Evolutionary conservation across 345 rosid species (phyloP), one percentile per base, ranked within the genome.

Genomic region (Eucalyptus viminalis): DNA sequence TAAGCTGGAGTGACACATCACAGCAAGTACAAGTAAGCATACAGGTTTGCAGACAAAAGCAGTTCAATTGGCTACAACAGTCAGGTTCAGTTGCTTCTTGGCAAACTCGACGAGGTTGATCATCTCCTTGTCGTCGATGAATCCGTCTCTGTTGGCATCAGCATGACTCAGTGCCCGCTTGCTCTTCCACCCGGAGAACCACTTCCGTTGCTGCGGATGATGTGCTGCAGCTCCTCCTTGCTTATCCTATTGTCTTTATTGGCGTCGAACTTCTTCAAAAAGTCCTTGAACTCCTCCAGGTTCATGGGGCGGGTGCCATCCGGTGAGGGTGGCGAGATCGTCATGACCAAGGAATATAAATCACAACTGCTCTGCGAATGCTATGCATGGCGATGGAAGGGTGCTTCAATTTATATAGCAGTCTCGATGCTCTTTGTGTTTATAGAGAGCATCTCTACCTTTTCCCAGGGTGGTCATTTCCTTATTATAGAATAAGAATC

Each of bases 201-300:
- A 86, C 12, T 86, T 62, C 11, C 92, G 3, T 51, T 60, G 65
- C 29, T 14, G 14, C 62, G 86, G 88, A 92, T 45, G 56, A 92
- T 91, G 25, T 90, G 72, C 25, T 29, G 62, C 40, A 93, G 95
- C 87, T 92, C 94, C 76, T 88, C 87, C 62, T 49, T 85, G 90
- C 91, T 92, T 44, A 93, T 89, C 25, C 65, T 87, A 21, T 92
- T 90, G 24, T 91, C 92, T 24, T 31, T 19, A 60, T 94, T 83
- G 7, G 53, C 7, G 25, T 94, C 93, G 37, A 87, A 90, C 6
- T 83, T 58, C 88, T 87, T 89, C 51, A 94, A 37, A n/a, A 88
- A 88, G 7, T 31, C 47, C 91, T 87, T 92, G 90, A 92, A 86
- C 88, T 92, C 90, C 51, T 87, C 92, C 90, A 51, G 7, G 72